phyloP scores from a whole-genome alignment of 1,284 basidiomycete species.

The Cutaneotrichosporon sp. region DNA sequence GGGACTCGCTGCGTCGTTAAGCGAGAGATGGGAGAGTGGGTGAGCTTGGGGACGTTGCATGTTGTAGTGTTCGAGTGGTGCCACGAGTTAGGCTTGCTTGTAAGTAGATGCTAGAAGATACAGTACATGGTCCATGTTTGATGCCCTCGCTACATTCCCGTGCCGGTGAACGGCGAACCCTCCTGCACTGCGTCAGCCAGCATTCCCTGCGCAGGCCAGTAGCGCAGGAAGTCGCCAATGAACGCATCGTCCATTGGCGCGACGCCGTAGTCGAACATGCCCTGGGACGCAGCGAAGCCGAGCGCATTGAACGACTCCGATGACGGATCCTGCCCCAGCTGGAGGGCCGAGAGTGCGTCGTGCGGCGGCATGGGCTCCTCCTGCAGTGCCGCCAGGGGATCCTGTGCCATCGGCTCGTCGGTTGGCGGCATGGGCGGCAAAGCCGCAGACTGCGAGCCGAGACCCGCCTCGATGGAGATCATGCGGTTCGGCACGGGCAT shows the following conservation, averaged over 20 bases:
- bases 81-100: too few species aligned
- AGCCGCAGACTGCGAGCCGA: background rate
- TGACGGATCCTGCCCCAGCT: background rate
- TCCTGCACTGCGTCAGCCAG: background rate
- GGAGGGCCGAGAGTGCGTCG: background rate
- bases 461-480: constrained; percentile 2
- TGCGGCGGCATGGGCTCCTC: background rate
- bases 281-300: background rate
- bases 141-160: background rate
- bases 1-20: too few species aligned
- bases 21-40: too few species aligned
- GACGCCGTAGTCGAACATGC: constrained; percentile 1
- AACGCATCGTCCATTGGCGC: constrained; percentile 4
- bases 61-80: too few species aligned
- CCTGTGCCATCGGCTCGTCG: background rate
- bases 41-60: too few species aligned
- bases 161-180: background rate
- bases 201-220: background rate
- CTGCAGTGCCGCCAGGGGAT: background rate
- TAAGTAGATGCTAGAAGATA: background rate
- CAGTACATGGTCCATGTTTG: too few species aligned
- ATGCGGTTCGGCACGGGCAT: background rate
- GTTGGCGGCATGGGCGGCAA: background rate
- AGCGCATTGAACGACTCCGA: background rate
- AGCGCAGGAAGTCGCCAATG: constrained; percentile 2